phyloP scores from a whole-genome alignment of 495 filamentous ascomycete species.

The Schizothecium vesticola region DNA sequence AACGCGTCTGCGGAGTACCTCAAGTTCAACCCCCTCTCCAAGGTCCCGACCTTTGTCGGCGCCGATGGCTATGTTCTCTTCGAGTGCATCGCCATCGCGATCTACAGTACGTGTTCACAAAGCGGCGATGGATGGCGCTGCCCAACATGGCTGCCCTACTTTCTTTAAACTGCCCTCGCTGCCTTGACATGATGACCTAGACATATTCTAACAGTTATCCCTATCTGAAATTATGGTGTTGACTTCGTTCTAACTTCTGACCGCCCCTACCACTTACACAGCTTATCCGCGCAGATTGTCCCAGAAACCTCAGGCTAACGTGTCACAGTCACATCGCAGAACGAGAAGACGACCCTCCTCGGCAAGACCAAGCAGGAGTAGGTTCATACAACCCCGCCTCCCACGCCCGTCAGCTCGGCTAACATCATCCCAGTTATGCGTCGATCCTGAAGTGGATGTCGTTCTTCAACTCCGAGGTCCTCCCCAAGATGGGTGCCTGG shows the following conservation, averaged over 20 bases:
- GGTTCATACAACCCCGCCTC: conserved; percentile 17
- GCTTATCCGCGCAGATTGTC: conserved; percentile 18
- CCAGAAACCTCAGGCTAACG: conserved; percentile 32
- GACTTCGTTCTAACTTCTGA: conserved; percentile 60
- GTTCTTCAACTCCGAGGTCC: conserved; percentile 79
- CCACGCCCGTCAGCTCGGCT: not conserved
- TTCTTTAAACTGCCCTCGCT: conserved; percentile 7
- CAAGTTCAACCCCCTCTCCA: conserved; percentile 80
- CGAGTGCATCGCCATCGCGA: conserved; percentile 90
- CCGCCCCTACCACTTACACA: conserved; percentile 21
- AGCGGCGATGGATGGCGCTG: conserved; percentile 7
- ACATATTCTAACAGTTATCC: conserved; percentile 90
- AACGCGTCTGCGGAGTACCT: conserved; percentile 67
- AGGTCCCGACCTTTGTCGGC: conserved; percentile 87
- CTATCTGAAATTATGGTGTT: conserved; percentile 92
- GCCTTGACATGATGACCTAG: conserved; percentile 65
- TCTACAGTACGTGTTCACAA: conserved; percentile 75
- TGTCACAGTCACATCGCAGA: conserved; percentile 86
- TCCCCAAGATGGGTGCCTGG: conserved; percentile 70
- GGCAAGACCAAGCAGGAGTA: conserved; percentile 99
- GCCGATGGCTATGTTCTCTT: conserved; percentile 83
- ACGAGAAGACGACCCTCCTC: conserved; percentile 98
- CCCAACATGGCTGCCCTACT: conserved; percentile 16
- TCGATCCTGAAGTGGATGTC: conserved; percentile 98
- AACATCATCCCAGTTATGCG: conserved; percentile 54